phyloP scores from a whole-genome alignment of 768 basidiomycete species.

The Pleurotus ostreatus region DNA sequence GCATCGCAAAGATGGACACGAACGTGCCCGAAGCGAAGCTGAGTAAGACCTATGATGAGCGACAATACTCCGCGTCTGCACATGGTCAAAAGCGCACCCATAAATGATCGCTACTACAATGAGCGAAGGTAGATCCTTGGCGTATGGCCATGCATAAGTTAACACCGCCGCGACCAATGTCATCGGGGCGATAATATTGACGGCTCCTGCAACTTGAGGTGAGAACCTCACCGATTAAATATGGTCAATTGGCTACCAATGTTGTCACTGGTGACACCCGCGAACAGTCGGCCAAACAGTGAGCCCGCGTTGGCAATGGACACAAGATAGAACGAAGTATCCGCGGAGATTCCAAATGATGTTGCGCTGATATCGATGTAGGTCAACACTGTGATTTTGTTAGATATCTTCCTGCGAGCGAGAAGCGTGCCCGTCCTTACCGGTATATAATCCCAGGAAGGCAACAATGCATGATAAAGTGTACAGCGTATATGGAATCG shows the following conservation, averaged over 20 bases:
- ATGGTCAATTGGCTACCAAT: conserved; percentile 24
- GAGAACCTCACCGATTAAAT: not conserved
- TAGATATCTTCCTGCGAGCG: not conserved
- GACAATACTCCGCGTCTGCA: not conserved
- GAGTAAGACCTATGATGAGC: not conserved
- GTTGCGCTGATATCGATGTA: conserved; percentile 54
- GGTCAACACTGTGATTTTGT: conserved; percentile 38
- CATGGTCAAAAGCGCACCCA: conserved; percentile 31
- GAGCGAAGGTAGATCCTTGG: conserved; percentile 32
- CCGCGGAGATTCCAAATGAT: conserved; percentile 36
- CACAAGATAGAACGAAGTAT: conserved; percentile 55
- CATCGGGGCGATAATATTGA: conserved; percentile 58
- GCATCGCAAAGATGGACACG: conserved; percentile 50
- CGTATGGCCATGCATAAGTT: conserved; percentile 62
- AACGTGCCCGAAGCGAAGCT: conserved; percentile 64
- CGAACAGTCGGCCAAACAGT: conserved; percentile 47
- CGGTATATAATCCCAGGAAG: conserved; percentile 63
- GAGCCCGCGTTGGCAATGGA: conserved; percentile 61
- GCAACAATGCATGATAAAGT: conserved; percentile 39
- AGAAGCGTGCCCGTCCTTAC: conserved; percentile 20
- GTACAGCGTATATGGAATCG: conserved; percentile 46
- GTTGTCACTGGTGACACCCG: conserved; percentile 47
- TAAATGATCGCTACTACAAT: conserved; percentile 51
- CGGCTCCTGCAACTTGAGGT: conserved; percentile 33
- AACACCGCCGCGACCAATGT: conserved; percentile 42